These are phyloP conservation scores for Claviceps maximensis DNA, from an alignment of 2,329 filamentous ascomycete species.

Conservation along the genomic window DNA sequence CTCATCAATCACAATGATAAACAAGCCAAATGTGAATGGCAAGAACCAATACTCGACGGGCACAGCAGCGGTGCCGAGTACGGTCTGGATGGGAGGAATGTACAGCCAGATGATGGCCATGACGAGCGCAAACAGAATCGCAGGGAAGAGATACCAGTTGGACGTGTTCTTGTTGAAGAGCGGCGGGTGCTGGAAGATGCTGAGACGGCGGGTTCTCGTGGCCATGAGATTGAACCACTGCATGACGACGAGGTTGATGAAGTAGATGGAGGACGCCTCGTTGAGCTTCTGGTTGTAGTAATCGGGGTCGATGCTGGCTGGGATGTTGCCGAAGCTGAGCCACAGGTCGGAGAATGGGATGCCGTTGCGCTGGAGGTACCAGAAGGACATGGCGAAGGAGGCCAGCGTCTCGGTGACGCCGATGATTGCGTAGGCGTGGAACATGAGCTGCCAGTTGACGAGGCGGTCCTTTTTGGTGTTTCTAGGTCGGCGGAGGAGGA, in stretches of 20 bases:
- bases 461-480: slow-evolving; percentile 57
- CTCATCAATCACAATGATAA: slow-evolving; percentile 52
- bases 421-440: slow-evolving; percentile 60
- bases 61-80: slow-evolving; percentile 47
- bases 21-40: slow-evolving; percentile 53
- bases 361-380: slow-evolving; percentile 49
- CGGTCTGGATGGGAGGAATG: slow-evolving; percentile 47
- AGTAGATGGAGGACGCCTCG: slow-evolving; percentile 61
- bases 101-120: slow-evolving; percentile 63
- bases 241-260: slow-evolving; percentile 71
- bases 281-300: slow-evolving; percentile 44
- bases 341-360: slow-evolving; percentile 52
- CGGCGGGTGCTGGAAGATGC: slow-evolving; percentile 61
- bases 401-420: slow-evolving; percentile 48
- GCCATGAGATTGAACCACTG: slow-evolving; percentile 67
- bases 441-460: slow-evolving; percentile 58
- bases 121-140: slow-evolving; percentile 53
- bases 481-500: slow-evolving; percentile 55
- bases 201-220: slow-evolving; percentile 49
- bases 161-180: slow-evolving; percentile 49
- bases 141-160: slow-evolving; percentile 57
- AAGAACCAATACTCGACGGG: slow-evolving; percentile 67
- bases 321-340: slow-evolving; percentile 55
- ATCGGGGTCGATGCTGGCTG: slow-evolving; percentile 36
- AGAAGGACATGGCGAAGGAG: slow-evolving; percentile 53